A percentile compares a stretch with the other conserved stretches of the same genome.
These are phyloP conservation scores for Chionographis japonica DNA, from an alignment of 106 monocot genomes.

Conservation along the genomic window DNA sequence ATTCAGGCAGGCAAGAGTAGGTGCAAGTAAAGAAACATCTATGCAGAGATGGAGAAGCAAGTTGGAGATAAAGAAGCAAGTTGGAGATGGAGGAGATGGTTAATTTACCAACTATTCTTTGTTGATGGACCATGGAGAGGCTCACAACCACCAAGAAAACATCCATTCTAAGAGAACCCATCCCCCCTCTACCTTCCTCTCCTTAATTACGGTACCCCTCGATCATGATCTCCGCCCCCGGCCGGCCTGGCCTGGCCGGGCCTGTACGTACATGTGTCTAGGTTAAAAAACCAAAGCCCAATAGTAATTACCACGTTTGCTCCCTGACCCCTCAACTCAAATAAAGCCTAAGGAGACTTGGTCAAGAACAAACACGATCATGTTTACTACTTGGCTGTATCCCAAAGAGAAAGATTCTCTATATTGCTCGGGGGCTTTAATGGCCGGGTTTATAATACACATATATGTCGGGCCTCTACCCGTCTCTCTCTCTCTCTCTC, in stretches of 20 bases:
- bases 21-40: background rate
- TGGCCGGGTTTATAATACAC: background rate
- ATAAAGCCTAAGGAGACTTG: too few species aligned
- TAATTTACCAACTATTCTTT: constrained; percentile 2
- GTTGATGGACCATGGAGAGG: constrained; percentile 5
- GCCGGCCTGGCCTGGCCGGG: too few species aligned
- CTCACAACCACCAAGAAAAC: background rate
- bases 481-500: too few species aligned
- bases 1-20: background rate
- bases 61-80: too few species aligned
- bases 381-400: too few species aligned
- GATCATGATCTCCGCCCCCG: background rate
- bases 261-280: background rate
- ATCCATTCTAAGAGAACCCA: background rate
- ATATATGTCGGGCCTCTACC: too few species aligned
- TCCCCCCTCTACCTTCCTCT: background rate
- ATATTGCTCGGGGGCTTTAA: background rate
- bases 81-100: too few species aligned
- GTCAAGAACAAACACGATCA: too few species aligned
- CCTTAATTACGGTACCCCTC: background rate
- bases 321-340: too few species aligned
- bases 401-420: too few species aligned
- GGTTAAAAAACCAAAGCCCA: too few species aligned
- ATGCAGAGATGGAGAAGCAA: background rate
- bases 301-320: too few species aligned